Percentiles rank a stretch among this genome's conserved stretches.
phyloP scores from a whole-genome alignment of 2,329 filamentous ascomycete species.

The Neopestalotiopsis rosae region DNA sequence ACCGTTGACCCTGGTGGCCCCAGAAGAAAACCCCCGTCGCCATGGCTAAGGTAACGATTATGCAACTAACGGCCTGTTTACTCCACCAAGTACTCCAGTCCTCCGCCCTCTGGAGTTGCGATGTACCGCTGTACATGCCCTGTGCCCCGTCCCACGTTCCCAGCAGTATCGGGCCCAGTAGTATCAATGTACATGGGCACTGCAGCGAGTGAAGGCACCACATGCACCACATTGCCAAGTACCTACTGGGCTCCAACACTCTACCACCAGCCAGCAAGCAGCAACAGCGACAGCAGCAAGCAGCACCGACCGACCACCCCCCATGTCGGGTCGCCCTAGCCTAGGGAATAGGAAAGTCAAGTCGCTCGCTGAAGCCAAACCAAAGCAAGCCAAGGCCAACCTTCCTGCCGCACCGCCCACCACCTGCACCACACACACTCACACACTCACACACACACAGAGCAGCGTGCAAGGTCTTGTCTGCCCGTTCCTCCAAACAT shows the following conservation, averaged over 20 bases:
- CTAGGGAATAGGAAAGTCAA: constrained; percentile 14
- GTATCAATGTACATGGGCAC: not conserved
- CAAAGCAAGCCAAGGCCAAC: constrained; percentile 5
- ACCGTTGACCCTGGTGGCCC: constrained; percentile 1
- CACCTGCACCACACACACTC: not conserved
- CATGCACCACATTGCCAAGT: not conserved
- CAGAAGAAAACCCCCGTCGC: not conserved
- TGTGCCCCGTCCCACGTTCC: not conserved
- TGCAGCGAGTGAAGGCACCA: not conserved
- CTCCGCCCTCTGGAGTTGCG: constrained; percentile 11
- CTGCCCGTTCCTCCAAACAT: not conserved
- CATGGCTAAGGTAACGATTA: constrained; percentile 3
- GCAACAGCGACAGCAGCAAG: no score
- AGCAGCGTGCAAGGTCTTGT: not conserved
- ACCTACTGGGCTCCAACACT: not conserved
- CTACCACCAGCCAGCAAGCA: not conserved
- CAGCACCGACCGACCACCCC: not conserved
- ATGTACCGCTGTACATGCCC: not conserved
- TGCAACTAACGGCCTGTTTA: not conserved
- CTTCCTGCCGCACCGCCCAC: constrained; percentile 18
- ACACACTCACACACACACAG: not conserved
- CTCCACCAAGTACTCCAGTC: not conserved
- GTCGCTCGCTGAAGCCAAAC: constrained; percentile 2
- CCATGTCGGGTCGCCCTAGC: constrained; percentile 12
- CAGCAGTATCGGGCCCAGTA: not conserved